Evolutionary conservation across 2,329 filamentous ascomycete species (phyloP), one percentile per base, ranked within the genome.

Genomic region (Aspergillaceae sp.): DNA sequence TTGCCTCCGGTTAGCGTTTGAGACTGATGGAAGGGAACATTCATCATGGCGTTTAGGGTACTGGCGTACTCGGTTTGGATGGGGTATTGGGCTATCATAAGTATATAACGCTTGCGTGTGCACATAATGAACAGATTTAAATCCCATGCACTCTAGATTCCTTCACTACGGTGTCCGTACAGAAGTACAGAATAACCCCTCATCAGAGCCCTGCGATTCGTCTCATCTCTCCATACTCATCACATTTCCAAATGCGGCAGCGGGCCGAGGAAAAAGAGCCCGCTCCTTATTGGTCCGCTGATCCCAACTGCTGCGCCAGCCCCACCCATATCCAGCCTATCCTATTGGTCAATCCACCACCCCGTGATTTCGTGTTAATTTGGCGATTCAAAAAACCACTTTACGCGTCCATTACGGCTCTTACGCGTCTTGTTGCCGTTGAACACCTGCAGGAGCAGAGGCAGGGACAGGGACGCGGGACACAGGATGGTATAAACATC

Each of bases 361-460:
- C 63, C 54, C 62, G 63, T 67, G 65, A 67, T 54, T 45, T 50
- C 64, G 65, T 56, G 65, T 45, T 49, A 48, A 60, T 66, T 66
- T 66, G 61, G 63, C 61, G 63, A 64, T 32, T 59, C 41, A 19
- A 19, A 19, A 19, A 19, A 19, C 19, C 54, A 57, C 57, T 61
- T 60, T 63, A 64, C 63, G 63, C 57, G 58, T 57, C 44, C 32
- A 50, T 46, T 57, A 57, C 55, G 46, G n/a, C 19, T 56, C 45
- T 52, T 50, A 51, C 48, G 47, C 4, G 47, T 54, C 48, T 36
- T 19, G 26, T 11, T 19, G 19, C 19, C 19, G 19, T 19, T 19
- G 19, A 19, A 19, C 34, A 36, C n/a, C 34, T 36, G 10, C 34
- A 7, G 26, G 34, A 36, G n/a, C 19, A 19, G 19, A 19, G 19